Evolutionary conservation across 768 basidiomycete genomes (phyloP).

Genomic region (Myochromella boudieri): DNA sequence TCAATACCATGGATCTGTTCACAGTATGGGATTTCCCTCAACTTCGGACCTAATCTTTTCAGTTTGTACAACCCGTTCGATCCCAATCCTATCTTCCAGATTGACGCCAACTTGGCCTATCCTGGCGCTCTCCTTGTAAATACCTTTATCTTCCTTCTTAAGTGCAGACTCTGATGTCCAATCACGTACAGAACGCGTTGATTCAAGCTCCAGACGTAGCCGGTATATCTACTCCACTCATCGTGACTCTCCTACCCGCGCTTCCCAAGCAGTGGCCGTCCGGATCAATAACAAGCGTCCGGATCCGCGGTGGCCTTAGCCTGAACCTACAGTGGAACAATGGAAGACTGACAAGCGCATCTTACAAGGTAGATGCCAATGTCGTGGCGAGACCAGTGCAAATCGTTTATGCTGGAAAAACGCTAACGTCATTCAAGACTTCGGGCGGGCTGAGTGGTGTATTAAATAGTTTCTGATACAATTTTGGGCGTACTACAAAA

Average conservation of each 20-base stretch:
- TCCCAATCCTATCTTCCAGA: slow-evolving; percentile 64
- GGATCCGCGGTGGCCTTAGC: slow-evolving; percentile 62
- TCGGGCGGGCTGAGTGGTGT: slow-evolving; percentile 10
- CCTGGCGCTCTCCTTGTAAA: slow-evolving; percentile 64
- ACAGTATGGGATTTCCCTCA: slow-evolving; percentile 58
- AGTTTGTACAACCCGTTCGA: slow-evolving; percentile 56
- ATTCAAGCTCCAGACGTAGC: slow-evolving; percentile 72
- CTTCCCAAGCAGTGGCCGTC: slow-evolving; percentile 61
- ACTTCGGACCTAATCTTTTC: slow-evolving; percentile 66
- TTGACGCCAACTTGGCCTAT: slow-evolving; percentile 74
- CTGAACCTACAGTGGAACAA: slow-evolving; percentile 52
- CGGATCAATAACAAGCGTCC: slow-evolving; percentile 62
- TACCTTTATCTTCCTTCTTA: neutral
- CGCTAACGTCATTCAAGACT: slow-evolving; percentile 17
- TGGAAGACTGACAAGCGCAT: slow-evolving; percentile 12
- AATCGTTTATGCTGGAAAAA: slow-evolving; percentile 18
- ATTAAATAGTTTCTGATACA: slow-evolving; percentile 8
- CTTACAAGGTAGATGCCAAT: slow-evolving; percentile 13
- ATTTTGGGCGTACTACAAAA: too few species aligned
- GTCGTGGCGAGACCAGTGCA: slow-evolving; percentile 18
- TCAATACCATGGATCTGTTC: neutral
- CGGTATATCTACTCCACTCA: slow-evolving; percentile 44
- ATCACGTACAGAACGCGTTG: slow-evolving; percentile 46
- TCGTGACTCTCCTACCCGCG: slow-evolving; percentile 63
- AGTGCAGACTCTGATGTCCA: neutral